Conservation (phyloP, 2,329 filamentous ascomycete species). For the Triangularia verruculosa region DNA sequence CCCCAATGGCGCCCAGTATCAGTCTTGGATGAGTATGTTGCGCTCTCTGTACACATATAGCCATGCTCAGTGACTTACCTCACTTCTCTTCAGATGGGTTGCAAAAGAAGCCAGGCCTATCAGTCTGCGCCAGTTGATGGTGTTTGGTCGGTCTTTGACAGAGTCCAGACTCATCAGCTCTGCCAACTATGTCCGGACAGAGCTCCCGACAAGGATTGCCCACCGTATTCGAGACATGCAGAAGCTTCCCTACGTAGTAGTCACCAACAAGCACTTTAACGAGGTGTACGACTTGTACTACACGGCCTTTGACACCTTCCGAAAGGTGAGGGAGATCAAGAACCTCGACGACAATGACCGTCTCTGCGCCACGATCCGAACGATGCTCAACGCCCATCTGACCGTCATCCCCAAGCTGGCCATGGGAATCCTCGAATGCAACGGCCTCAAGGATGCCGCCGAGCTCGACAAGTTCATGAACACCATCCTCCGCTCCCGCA, state of each 20-base stretch:
- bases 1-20: slow-evolving; percentile 61
- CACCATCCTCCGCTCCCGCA: slow-evolving; percentile 83
- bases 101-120: slow-evolving; percentile 91
- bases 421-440: slow-evolving; percentile 90
- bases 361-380: slow-evolving; percentile 76
- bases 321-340: slow-evolving; percentile 78
- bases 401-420: slow-evolving; percentile 91
- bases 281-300: slow-evolving; percentile 97
- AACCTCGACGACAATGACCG: slow-evolving; percentile 84
- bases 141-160: slow-evolving; percentile 91
- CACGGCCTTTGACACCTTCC: slow-evolving; percentile 88
- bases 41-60: slow-evolving; percentile 3
- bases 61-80: slow-evolving; percentile 15
- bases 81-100: slow-evolving; percentile 68
- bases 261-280: slow-evolving; percentile 91
- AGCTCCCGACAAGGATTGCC: slow-evolving; percentile 86
- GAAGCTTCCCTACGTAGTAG: slow-evolving; percentile 89
- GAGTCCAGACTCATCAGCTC: slow-evolving; percentile 87
- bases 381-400: slow-evolving; percentile 81
- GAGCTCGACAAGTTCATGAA: slow-evolving; percentile 95
- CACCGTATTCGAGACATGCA: slow-evolving; percentile 98
- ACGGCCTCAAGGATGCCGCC: slow-evolving; percentile 73
- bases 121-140: slow-evolving; percentile 91
- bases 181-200: slow-evolving; percentile 94
- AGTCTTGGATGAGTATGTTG: slow-evolving; percentile 58